A percentile compares a stretch with the other conserved stretches of the same genome.
These are phyloP conservation scores for Pisolithus microcarpus DNA, from an alignment of 768 basidiomycete species.

Conservation along the genomic window DNA sequence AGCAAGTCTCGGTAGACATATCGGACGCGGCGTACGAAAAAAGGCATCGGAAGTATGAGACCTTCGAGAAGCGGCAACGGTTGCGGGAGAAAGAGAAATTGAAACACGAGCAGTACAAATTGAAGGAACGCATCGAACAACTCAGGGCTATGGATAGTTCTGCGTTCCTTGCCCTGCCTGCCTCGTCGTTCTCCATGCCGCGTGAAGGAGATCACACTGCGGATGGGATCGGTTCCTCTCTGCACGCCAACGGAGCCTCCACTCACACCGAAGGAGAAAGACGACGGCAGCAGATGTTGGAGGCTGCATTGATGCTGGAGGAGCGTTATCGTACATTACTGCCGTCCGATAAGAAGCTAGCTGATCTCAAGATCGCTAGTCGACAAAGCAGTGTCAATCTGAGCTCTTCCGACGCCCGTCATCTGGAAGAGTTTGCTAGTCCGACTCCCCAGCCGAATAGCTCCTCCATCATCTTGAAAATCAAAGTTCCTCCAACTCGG, in stretches of 20 bases:
- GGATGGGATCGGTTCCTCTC: slow-evolving; percentile 22
- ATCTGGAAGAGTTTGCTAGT: slow-evolving; percentile 8
- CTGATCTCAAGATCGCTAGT: slow-evolving; percentile 23
- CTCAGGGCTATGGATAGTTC: slow-evolving; percentile 64
- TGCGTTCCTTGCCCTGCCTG: slow-evolving; percentile 60
- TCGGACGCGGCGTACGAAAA: slow-evolving; percentile 77
- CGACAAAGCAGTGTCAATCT: slow-evolving; percentile 10
- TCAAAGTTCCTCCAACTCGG: slow-evolving; percentile 26
- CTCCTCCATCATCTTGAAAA: slow-evolving; percentile 28
- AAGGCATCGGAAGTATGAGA: slow-evolving; percentile 81
- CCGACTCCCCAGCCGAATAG: slow-evolving; percentile 13
- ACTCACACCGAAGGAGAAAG: slow-evolving; percentile 61
- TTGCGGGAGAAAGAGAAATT: slow-evolving; percentile 88
- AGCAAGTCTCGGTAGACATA: slow-evolving; percentile 54
- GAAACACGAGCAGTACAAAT: slow-evolving; percentile 86
- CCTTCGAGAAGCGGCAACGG: slow-evolving; percentile 78
- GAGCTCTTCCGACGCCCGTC: slow-evolving; percentile 11
- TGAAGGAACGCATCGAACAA: slow-evolving; percentile 84
- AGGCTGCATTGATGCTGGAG: slow-evolving; percentile 57
- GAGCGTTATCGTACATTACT: slow-evolving; percentile 70
- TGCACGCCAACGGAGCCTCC: slow-evolving; percentile 32
- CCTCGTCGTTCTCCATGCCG: slow-evolving; percentile 45
- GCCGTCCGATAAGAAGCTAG: slow-evolving; percentile 51
- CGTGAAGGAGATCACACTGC: slow-evolving; percentile 18
- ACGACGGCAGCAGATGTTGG: slow-evolving; percentile 66